These are phyloP conservation scores for Protomyces arabidopsidicola DNA, from an alignment of 1,139 yeast species.

Conservation along the genomic window DNA sequence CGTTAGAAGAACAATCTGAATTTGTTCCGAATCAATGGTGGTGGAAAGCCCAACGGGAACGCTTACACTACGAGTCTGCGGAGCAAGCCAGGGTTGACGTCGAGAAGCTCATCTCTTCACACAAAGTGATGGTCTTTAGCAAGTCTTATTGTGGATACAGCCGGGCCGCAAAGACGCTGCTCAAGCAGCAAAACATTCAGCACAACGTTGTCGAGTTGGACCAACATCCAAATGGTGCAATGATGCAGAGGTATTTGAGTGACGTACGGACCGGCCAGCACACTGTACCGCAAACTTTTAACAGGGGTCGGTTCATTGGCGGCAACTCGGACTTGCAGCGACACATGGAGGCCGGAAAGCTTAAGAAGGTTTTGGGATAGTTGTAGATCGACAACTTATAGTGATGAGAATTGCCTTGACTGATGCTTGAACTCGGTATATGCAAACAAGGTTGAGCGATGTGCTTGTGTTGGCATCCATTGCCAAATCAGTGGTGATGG, in stretches of 20 bases:
- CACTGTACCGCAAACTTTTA: slow-evolving; percentile 24
- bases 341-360: neutral
- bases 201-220: slow-evolving; percentile 15
- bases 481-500: too few relatives aligned
- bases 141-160: slow-evolving; percentile 15
- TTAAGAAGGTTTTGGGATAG: neutral
- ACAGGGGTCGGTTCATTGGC: slow-evolving; percentile 6
- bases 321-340: slow-evolving; percentile 30
- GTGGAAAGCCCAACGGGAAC: slow-evolving; percentile 42
- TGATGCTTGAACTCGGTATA: too few relatives aligned
- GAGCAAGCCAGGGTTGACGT: neutral
- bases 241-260: slow-evolving; percentile 2
- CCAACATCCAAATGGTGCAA: slow-evolving; percentile 3
- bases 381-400: neutral
- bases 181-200: neutral
- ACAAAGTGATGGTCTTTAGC: slow-evolving; percentile 11
- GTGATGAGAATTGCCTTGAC: neutral
- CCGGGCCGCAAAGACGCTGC: slow-evolving; percentile 9
- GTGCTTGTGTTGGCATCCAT: too few relatives aligned
- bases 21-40: slow-evolving; percentile 36
- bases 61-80: slow-evolving; percentile 4
- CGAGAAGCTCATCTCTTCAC: neutral
- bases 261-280: slow-evolving; percentile 1
- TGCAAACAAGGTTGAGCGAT: too few relatives aligned
- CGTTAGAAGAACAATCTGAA: slow-evolving; percentile 37